Base-by-base conservation (phyloP, 2,329 filamentous ascomycete species). In the Rhytidhysteron rufulum region DNA sequence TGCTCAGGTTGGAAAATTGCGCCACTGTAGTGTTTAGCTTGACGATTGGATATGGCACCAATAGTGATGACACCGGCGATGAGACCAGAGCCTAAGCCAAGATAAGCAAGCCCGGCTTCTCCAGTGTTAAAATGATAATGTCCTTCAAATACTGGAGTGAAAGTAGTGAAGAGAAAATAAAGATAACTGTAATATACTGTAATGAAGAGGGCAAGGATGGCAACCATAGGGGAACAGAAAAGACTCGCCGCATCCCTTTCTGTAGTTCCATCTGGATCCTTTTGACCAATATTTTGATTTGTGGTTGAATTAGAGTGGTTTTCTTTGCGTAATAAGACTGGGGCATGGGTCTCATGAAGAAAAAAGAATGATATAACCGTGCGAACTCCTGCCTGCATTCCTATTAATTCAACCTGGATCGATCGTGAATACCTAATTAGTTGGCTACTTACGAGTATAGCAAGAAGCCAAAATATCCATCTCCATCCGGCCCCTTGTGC, bases 311-410 rank as follows among this genome's bases (percentile, higher is more conserved):
- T 73, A 74, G 24, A 79, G 70, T 8, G 78, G 77, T 34, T 66
- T 45, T 71, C 81, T 81, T 18, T 72, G 74, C 4, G 78, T 82
- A 85, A 72, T 10, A 86, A 68, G 11, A 74, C 73, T 0, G 81
- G 78, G 0, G 70, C 73, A 58, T 83, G 83, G 5, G 80, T 83
- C 55, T 84, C 81, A 34, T 69, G 69, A 2, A 78, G 68, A 46
- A 80, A 72, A 54, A 80, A 74, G 34, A 84, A 41, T 8, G 51
- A 47, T 11, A 55, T 41, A 21, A 39, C 1, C 9, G 32, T 39
- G 7, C 41, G 22, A 15, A 31, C 10, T 6, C 29, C 34, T 22
- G 34, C 15, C 27, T 24, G n/a, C 2, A n/a, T 15, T 33, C 31
- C 31, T 4, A 16, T 4, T 10, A 13, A 30, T 30, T n/a, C 15